Evolutionary conservation across 2,329 filamentous ascomycete species (phyloP), one percentile per base, ranked within the genome.

Genomic region (Allantophomopsis lycopodina): DNA sequence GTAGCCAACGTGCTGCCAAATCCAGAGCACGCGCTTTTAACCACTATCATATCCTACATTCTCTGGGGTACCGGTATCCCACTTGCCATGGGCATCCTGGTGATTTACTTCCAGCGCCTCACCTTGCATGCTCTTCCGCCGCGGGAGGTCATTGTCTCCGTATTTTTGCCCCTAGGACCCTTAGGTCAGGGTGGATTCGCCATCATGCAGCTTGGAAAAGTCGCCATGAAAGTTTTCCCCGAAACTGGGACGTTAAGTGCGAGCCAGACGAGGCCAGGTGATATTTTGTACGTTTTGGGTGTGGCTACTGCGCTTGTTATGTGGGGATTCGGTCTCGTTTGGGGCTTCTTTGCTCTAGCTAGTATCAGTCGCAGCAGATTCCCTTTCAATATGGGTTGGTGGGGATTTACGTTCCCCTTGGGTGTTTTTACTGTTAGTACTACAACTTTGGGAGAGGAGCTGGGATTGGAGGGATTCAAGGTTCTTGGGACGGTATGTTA

Each of bases 81-180:
- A 0, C 57, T 84, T 38, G 71, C 77, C 2, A 68, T 77, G 55
- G 65, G 69, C 33, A 68, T 82, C 15, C 60, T 83, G 18, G 73
- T 73, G 10, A 68, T 84, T 31, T 85, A 84, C 56, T 82, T 81
- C 51, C 73, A 79, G 43, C 74, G 79, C 10, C 63, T 85, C 8
- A 75, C 73, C 4, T 55, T 83, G 2, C 71, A 83, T 56, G 74
- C 76, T 32, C 64, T 83, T 12, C 79, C 79, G 0, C 70, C 76
- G 1, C 65, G 71, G 37, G 79, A 82, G 50, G 71, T 76, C 40
- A 76, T 83, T 34, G 76, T 83, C 8, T 79, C 72, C 2, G 71
- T 75, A 6, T 80, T 83, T 47, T 59, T 84, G 0, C 79, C 79
- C 1, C 62, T 83, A 0, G 77, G 79, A 0, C 77, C 79, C 0